Percentiles rank a stretch among this genome's conserved stretches.
Evolutionary conservation across 805 yeast genomes (phyloP).

Genomic region (Lachancea mirantina): DNA sequence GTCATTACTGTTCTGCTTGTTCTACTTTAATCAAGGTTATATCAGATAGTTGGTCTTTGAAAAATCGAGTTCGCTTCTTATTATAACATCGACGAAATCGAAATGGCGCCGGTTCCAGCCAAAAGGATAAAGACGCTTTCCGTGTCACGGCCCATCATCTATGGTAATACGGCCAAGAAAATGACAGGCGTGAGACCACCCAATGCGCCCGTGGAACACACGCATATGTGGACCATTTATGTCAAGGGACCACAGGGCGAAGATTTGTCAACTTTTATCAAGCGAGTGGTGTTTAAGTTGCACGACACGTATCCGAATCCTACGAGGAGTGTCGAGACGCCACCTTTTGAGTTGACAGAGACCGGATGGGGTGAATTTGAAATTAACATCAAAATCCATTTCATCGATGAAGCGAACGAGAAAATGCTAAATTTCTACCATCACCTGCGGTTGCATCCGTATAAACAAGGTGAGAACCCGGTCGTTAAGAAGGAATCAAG

Average conservation of each 20-base stretch:
- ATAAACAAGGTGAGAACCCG: slow-evolving; percentile 34
- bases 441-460: slow-evolving; percentile 88
- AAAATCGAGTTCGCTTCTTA: neutral
- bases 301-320: slow-evolving; percentile 92
- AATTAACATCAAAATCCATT: slow-evolving; percentile 77
- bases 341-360: slow-evolving; percentile 93
- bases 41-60: neutral
- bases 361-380: slow-evolving; percentile 99
- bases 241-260: slow-evolving; percentile 72
- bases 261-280: slow-evolving; percentile 74
- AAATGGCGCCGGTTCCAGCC: slow-evolving; percentile 10
- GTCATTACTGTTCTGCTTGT: slow-evolving; percentile 30
- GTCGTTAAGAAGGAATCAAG: slow-evolving; percentile 17
- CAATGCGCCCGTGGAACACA: slow-evolving; percentile 78
- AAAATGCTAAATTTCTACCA: slow-evolving; percentile 82
- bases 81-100: neutral
- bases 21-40: neutral
- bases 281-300: slow-evolving; percentile 86
- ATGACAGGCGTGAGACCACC: slow-evolving; percentile 48
- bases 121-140: slow-evolving; percentile 47
- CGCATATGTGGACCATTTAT: slow-evolving; percentile 94
- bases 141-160: slow-evolving; percentile 68
- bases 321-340: slow-evolving; percentile 75
- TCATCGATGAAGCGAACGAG: slow-evolving; percentile 80
- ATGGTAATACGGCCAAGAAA: slow-evolving; percentile 75